A percentile compares a stretch with the other conserved stretches of the same genome.
These are phyloP conservation scores for Allantophomopsis cytisporea DNA, from an alignment of 2,329 filamentous ascomycete species.

Conservation along the genomic window DNA sequence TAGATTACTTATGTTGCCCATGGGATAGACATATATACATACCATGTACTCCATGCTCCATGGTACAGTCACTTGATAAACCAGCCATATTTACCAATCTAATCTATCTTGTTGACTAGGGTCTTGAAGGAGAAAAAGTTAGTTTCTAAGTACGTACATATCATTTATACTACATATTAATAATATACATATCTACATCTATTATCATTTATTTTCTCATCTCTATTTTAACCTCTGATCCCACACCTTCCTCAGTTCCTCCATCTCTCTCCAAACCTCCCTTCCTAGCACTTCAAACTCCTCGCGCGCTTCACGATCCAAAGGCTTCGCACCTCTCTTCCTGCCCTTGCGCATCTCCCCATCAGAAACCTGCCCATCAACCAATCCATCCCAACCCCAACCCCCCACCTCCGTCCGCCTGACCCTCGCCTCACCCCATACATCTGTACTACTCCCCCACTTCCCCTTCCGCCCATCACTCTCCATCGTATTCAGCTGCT, in stretches of 20 bases:
- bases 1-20: too few relatives aligned
- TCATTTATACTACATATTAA: too few relatives aligned
- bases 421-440: slow-evolving; percentile 42
- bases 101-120: too few relatives aligned
- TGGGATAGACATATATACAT: too few relatives aligned
- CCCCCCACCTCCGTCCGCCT: slow-evolving; percentile 74
- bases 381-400: slow-evolving; percentile 64
- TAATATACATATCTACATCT: too few relatives aligned
- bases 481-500: slow-evolving; percentile 42
- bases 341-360: slow-evolving; percentile 41
- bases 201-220: too few relatives aligned
- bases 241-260: slow-evolving; percentile 56
- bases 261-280: slow-evolving; percentile 56
- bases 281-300: slow-evolving; percentile 50
- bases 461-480: slow-evolving; percentile 42
- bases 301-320: slow-evolving; percentile 44
- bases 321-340: slow-evolving; percentile 39
- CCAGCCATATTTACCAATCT: too few relatives aligned
- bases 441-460: slow-evolving; percentile 68
- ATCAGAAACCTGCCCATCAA: slow-evolving; percentile 29
- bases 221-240: slow-evolving; percentile 26
- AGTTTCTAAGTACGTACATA: too few relatives aligned
- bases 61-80: too few relatives aligned
- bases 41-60: too few relatives aligned
- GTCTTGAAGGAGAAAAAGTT: too few relatives aligned